Conservation (phyloP, 192 early-diverging fungal species). For the Blastocladiella britannica region DNA sequence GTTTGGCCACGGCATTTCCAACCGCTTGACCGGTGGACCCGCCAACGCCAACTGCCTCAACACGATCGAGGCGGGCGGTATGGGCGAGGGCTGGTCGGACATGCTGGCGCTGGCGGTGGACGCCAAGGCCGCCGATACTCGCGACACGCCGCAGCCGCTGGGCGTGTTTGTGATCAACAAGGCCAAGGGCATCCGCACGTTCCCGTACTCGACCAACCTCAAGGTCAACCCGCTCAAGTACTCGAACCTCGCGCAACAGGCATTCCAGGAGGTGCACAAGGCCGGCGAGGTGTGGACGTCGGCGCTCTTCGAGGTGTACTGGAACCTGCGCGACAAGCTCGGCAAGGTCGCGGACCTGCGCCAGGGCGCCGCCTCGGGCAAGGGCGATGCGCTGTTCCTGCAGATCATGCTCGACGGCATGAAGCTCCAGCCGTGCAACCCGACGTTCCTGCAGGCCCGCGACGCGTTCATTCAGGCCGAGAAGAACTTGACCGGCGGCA, state of each 20-base stretch:
- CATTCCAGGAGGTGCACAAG: conserved; percentile 25
- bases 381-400: conserved; percentile 26
- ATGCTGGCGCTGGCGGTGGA: conserved; percentile 41
- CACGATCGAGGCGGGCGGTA: conserved; percentile 69
- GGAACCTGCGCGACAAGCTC: conserved; percentile 40
- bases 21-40: conserved; percentile 76
- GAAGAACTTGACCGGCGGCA: conserved; percentile 6
- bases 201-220: conserved; percentile 53
- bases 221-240: conserved; percentile 62
- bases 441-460: conserved; percentile 15
- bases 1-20: conserved; percentile 82
- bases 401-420: conserved; percentile 16
- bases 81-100: conserved; percentile 97
- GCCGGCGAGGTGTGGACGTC: conserved; percentile 83
- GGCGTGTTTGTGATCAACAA: conserved; percentile 50
- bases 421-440: conserved; percentile 22
- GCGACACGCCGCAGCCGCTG: conserved; percentile 49
- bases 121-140: conserved; percentile 20
- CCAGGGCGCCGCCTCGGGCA: neutral
- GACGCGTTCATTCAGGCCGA: conserved; percentile 18
- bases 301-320: conserved; percentile 72
- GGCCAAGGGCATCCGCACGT: conserved; percentile 4
- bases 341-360: conserved; percentile 20
- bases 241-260: conserved; percentile 29
- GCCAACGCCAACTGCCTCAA: conserved; percentile 71